Evolutionary conservation across 1,284 basidiomycete genomes (phyloP).

Genomic region (Tetrapyrgos nigripes): DNA sequence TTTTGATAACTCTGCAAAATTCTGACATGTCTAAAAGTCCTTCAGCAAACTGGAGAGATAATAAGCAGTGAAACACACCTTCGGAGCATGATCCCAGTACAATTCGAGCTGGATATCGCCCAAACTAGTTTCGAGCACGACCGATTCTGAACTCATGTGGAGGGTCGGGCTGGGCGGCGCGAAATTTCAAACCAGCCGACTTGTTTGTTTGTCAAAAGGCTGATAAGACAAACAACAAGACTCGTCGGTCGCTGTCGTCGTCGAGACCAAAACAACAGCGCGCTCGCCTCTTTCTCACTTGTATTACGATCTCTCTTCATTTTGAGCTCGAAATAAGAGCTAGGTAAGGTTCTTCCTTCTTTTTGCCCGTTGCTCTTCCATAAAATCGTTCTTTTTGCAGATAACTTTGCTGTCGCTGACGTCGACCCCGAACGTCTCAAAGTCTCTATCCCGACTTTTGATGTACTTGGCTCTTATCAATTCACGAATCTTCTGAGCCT

Average conservation of each 20-base stretch:
- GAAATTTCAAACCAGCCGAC: too few species aligned
- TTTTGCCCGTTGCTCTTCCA: background rate
- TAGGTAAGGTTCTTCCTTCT: background rate
- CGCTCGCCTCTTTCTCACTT: too few species aligned
- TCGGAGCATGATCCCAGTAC: slow-evolving; percentile 91
- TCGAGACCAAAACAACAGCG: too few species aligned
- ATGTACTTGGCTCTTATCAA: background rate
- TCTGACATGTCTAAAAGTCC: slow-evolving; percentile 82
- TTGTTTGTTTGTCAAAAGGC: too few species aligned
- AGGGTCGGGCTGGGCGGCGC: too few species aligned
- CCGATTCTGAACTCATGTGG: slow-evolving; percentile 51
- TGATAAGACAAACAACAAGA: too few species aligned
- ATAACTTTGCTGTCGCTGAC: background rate
- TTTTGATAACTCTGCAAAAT: slow-evolving; percentile 88
- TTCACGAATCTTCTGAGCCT: background rate
- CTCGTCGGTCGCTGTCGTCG: too few species aligned
- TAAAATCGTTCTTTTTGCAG: background rate
- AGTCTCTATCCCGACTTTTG: background rate
- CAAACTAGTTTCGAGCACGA: slow-evolving; percentile 85
- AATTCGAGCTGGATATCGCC: slow-evolving; percentile 91
- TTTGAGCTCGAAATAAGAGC: background rate
- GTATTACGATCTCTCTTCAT: background rate
- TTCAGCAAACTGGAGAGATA: slow-evolving; percentile 10
- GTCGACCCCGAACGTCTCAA: background rate
- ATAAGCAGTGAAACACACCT: slow-evolving; percentile 51